phyloP scores from a whole-genome alignment of 768 basidiomycete species.

The Dentipellis fragilis region DNA sequence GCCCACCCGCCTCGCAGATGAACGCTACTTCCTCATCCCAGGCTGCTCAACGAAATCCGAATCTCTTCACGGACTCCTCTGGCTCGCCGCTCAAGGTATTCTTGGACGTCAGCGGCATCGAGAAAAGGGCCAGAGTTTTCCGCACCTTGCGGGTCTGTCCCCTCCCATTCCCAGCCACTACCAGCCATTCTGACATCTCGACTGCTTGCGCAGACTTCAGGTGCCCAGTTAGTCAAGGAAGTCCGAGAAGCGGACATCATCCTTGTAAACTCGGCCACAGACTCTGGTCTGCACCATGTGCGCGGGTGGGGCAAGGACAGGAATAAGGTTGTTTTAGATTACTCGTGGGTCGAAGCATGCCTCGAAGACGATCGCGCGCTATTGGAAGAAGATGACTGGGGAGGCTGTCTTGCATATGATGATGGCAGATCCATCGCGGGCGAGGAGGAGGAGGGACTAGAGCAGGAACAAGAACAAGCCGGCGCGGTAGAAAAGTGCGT shows the following conservation, averaged over 20 bases:
- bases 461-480: not conserved
- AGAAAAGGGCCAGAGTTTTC: constrained; percentile 39
- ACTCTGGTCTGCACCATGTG: constrained; percentile 46
- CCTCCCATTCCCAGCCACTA: not conserved
- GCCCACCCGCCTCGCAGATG: too few relatives aligned
- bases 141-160: constrained; percentile 20
- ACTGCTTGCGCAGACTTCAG: constrained; percentile 33
- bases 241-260: constrained; percentile 41
- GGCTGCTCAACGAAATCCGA: not conserved
- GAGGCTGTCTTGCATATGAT: constrained; percentile 19
- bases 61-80: constrained; percentile 29
- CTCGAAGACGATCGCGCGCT: constrained; percentile 33
- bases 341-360: constrained; percentile 42
- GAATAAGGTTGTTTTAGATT: constrained; percentile 39
- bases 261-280: constrained; percentile 43
- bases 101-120: constrained; percentile 45
- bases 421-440: constrained; percentile 15
- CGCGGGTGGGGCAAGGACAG: constrained; percentile 45
- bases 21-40: too few relatives aligned
- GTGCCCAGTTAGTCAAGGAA: constrained; percentile 43
- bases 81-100: constrained; percentile 40
- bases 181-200: not conserved
- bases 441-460: constrained; percentile 1
- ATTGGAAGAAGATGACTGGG: constrained; percentile 42
- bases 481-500: not conserved